phyloP scores from a whole-genome alignment of 768 basidiomycete genomes.

The Mycena latifolia region DNA sequence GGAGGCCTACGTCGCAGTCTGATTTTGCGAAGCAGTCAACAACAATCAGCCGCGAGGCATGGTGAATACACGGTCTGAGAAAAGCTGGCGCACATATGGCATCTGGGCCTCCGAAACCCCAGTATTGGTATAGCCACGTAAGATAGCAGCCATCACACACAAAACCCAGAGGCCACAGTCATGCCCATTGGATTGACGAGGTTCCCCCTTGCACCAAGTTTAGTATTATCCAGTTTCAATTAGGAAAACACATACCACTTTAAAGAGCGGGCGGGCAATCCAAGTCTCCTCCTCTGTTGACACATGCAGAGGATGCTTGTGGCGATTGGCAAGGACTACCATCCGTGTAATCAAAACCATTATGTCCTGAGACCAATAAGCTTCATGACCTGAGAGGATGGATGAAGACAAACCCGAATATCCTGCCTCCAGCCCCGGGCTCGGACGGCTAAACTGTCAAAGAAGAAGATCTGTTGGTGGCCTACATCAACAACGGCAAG shows the following conservation, averaged over 20 bases:
- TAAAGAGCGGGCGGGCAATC: conserved; percentile 25
- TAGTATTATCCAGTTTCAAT: background rate
- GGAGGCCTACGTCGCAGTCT: background rate
- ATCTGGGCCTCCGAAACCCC: conserved; percentile 20
- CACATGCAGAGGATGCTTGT: conserved; percentile 20
- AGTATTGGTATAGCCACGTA: conserved; percentile 32
- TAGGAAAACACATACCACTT: background rate
- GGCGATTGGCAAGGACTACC: conserved; percentile 23
- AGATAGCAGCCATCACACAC: conserved; percentile 33
- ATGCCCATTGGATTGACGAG: conserved; percentile 27
- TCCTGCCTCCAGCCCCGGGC: conserved; percentile 22
- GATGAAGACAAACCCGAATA: conserved; percentile 13
- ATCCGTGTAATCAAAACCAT: conserved; percentile 31
- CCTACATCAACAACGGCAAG: conserved; percentile 38
- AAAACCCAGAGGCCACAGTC: conserved; percentile 39
- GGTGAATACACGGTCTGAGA: background rate
- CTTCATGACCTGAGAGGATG: no score
- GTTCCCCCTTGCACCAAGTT: background rate
- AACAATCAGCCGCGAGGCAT: background rate
- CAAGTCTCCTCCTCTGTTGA: conserved; percentile 28
- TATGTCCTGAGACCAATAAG: conserved; percentile 13
- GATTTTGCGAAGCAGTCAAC: background rate
- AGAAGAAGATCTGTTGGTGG: conserved; percentile 37
- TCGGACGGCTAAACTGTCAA: conserved; percentile 45
- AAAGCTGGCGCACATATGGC: background rate